Conservation (phyloP, 2,329 filamentous ascomycete genomes). For the Hymenoscyphus fructigenus region DNA sequence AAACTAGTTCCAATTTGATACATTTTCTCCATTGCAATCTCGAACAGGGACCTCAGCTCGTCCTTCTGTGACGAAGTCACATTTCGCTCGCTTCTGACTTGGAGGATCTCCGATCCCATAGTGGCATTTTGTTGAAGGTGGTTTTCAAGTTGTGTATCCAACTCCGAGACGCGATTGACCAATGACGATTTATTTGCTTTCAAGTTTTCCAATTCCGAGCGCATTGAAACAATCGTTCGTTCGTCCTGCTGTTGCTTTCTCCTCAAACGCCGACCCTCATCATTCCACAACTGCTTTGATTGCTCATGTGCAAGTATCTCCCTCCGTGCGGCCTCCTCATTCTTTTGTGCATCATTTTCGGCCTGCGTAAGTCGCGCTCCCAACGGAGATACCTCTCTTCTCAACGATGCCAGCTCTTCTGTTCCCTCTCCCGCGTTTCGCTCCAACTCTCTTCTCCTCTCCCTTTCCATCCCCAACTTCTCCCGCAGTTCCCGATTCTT, state of each 20-base stretch:
- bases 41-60: no score
- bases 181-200: not conserved
- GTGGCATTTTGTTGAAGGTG: not conserved
- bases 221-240: not conserved
- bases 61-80: no score
- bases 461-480: not conserved
- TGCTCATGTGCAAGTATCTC: not conserved
- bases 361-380: not conserved
- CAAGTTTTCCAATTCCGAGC: not conserved
- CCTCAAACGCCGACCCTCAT: not conserved
- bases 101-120: not conserved
- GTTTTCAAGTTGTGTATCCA: not conserved
- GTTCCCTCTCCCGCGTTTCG: not conserved
- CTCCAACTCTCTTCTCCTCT: not conserved
- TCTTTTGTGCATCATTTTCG: not conserved
- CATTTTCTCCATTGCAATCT: no score
- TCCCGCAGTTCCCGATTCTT: not conserved
- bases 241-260: not conserved
- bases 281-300: not conserved
- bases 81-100: no score
- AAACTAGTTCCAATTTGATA: no score
- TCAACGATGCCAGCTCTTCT: not conserved
- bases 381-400: not conserved
- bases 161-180: not conserved
- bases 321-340: not conserved